Evolutionary conservation across 495 filamentous ascomycete genomes (phyloP).

Genomic region (Xylaria bambusicola): DNA sequence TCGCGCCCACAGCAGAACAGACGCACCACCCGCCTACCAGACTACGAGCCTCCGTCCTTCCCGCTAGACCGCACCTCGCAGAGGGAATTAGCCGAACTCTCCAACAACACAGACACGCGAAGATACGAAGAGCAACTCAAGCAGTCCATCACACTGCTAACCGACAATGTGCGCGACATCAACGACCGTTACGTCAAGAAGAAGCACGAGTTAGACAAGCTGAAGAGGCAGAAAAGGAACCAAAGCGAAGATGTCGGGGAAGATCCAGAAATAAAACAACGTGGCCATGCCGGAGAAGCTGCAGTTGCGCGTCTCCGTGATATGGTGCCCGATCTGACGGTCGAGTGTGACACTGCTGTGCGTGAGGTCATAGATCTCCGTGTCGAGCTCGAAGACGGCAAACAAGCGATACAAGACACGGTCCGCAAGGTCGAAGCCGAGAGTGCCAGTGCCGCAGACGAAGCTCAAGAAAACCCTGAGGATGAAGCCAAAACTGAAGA

Average conservation of each 20-base stretch:
- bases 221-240: slow-evolving; percentile 25
- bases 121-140: slow-evolving; percentile 42
- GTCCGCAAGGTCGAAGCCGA: slow-evolving; percentile 50
- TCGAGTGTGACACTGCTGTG: slow-evolving; percentile 44
- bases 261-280: slow-evolving; percentile 33
- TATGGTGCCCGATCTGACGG: slow-evolving; percentile 40
- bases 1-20: slow-evolving; percentile 12
- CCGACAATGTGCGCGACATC: slow-evolving; percentile 50
- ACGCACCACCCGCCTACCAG: slow-evolving; percentile 46
- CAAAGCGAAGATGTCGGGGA: slow-evolving; percentile 32
- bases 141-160: slow-evolving; percentile 38
- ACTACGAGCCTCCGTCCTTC: slow-evolving; percentile 59
- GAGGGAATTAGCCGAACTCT: slow-evolving; percentile 35
- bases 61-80: slow-evolving; percentile 44
- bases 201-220: slow-evolving; percentile 46
- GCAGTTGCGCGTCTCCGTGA: slow-evolving; percentile 39
- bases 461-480: slow-evolving; percentile 25
- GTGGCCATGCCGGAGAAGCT: slow-evolving; percentile 41
- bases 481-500: slow-evolving; percentile 23
- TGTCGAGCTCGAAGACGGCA: slow-evolving; percentile 50
- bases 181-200: slow-evolving; percentile 53
- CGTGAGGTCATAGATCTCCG: slow-evolving; percentile 48
- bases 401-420: slow-evolving; percentile 41
- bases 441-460: slow-evolving; percentile 46
- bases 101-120: slow-evolving; percentile 31